These are phyloP conservation scores for Penicillium decumbens DNA, from an alignment of 2,329 filamentous ascomycete species.

Conservation along the genomic window DNA sequence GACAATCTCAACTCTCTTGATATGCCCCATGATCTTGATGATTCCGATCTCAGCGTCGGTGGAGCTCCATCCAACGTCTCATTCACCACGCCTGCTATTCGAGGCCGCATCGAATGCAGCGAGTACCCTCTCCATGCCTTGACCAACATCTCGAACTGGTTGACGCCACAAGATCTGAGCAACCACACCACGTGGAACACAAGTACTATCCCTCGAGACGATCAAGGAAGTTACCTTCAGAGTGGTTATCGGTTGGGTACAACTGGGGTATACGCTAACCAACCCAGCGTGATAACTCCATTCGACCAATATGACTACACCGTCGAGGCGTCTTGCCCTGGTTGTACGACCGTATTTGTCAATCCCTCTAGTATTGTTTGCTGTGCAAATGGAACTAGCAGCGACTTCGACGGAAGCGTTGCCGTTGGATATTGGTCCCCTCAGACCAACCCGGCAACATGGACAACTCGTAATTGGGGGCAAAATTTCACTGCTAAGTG, in stretches of 20 bases:
- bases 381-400: constrained; percentile 11
- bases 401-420: not conserved
- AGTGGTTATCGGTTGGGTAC: constrained; percentile 10
- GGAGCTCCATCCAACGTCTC: constrained; percentile 6
- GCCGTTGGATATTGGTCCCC: constrained; percentile 17
- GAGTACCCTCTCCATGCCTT: not conserved
- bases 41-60: not conserved
- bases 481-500: constrained; percentile 15
- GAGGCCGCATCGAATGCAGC: constrained; percentile 15
- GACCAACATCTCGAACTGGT: constrained; percentile 8
- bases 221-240: not conserved
- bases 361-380: constrained; percentile 10
- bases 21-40: not conserved
- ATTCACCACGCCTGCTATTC: constrained; percentile 12
- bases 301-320: too few relatives aligned
- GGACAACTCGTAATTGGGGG: constrained; percentile 3
- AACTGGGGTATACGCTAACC: too few relatives aligned
- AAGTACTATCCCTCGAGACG: constrained; percentile 8
- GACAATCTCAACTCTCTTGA: not conserved
- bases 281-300: too few relatives aligned
- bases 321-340: not conserved
- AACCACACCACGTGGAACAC: constrained; percentile 8
- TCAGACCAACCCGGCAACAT: constrained; percentile 1
- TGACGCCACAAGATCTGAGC: not conserved
- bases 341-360: constrained; percentile 11